Evolutionary conservation across 805 yeast species (phyloP), one percentile per base, ranked within the genome.

Genomic region (Jamesozyma jinghongensis): DNA sequence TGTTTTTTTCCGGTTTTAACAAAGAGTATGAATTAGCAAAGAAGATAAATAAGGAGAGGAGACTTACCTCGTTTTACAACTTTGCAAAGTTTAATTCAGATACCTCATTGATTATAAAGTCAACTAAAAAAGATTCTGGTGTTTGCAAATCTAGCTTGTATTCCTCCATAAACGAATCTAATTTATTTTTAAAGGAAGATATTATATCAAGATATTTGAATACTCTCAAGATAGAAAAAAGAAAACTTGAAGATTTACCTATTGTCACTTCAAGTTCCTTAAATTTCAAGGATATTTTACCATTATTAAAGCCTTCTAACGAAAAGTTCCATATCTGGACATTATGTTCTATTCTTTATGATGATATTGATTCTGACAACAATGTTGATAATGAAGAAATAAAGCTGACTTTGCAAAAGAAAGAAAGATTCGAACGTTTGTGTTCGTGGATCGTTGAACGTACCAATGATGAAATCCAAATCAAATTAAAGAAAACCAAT

Each of bases 261-360:
- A 34, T 38, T 10, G 63, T 67, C n/a, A 18, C 45, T 1, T 46
- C 62, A 17, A 68, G 62, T 38, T 51, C 63, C 1, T 59, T 73
- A 34, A 53, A 56, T 16, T 54, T 63, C 16, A 48, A 63, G 12
- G 45, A 53, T 34, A 44, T 39, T 39, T 50, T 40, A 33, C 50
- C 25, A 43, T 48, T 47, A 8, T 37, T 47, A 6, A 45, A 40
- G 4, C 17, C 38, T 6, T 30, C 47, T 7, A 44, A 51, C 6
- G 26, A 43, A 1, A 60, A 61, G 10, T 68, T 48, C 22, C 52
- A 56, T 3, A 48, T 70, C 11, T 73, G 86, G 75, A 65, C 67
- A n/a, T 62, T 83, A 33, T 73, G 81, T 1, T 73, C 84, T 1
- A 69, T 77, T 17, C 63, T 87, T 33, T 82, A 82, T 59, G 85